Evolutionary conservation across 179 eudicot genomes (phyloP), one percentile per base, ranked within the genome.

Genomic region (Silene vulgaris): DNA sequence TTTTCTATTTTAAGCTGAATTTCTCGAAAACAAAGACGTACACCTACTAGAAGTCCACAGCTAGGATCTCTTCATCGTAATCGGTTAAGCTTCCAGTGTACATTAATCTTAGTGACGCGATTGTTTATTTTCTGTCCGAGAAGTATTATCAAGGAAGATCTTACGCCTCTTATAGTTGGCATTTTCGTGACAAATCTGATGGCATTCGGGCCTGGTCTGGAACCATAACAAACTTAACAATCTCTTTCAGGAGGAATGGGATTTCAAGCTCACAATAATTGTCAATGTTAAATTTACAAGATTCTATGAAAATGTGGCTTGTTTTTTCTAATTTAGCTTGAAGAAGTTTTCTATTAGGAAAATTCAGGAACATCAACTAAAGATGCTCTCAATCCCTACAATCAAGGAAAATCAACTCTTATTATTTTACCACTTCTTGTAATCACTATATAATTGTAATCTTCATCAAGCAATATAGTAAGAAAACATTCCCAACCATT

Each of bases 51-150:
- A 65, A 65, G 5, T 65, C 69, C 69, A 29, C 40, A 65, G 2
- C 40, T 65, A 30, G 45, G 6, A 65, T 14, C 69, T 65, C 69
- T 5, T 65, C 69, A 14, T 26, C 69, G 30, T 40, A 64, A 26
- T 26, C 29, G 5, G 68, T 3, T 28, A 28, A 64, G 11, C 66
- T 64, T 13, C 68, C 28, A 8, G 68, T 28, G 6, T 40, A 40
- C 37, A 64, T 26, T 11, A 28, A 28, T 26, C 35, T 64, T 26
- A 64, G 68, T 8, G 17, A 64, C 13, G 6, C 14, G 16, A 28
- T 28, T 64, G 29, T 26, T 3, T 32, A 64, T 26, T 13, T 23
- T 26, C 68, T 23, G 29, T 13, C 35, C 68, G 8, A 64, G 13
- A 64, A 11, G 68, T 2, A 64, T 26, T 28, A 26, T 4, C 40